Base-by-base conservation (phyloP, 306 rosid genomes). In the Mimosa bimucronata region DNA sequence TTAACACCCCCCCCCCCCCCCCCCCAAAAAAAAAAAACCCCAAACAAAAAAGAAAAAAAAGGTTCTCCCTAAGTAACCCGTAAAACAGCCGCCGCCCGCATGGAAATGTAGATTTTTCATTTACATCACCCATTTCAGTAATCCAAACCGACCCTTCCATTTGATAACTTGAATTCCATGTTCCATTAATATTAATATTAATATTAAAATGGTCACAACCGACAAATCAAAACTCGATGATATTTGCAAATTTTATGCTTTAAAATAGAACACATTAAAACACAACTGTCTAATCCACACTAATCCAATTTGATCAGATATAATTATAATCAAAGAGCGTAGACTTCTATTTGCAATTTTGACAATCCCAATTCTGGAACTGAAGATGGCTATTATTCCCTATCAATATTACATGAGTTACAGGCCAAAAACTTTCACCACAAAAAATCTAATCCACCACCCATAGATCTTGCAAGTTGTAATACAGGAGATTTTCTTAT, bases 401-500 rank as follows among this genome's bases (percentile, higher is more conserved):
- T 64, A 29, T 7, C 44, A 31, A 31, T 31, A 18, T 15, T 28
- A 1, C 34, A 62, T 4, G 67, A 29, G 10, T 19, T 14, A 29
- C 67, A 29, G 2, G 34, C 37, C 10, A 9, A 15, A 4, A 28
- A 61, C 38, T 11, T 29, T 5, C 3, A 14, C 67, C 67, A 62
- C 6, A 62, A 29, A 66, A 66, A 66, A 66, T 37, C 29, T 66
- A 5, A 3, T 10, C 9, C 25, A 21, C 19, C 50, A 68, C 40
- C 31, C 31, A 40, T 68, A 50, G 72, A 18, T 66, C 42, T 31
- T 37, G 46, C 3, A 19, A 19, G 41, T 34, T 37, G 15, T 37
- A 66, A 66, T 30, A 65, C 46, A 37, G n/a, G 26, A 65, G 70
- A 65, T 38, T 66, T 66, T 38, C 29, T 66, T 66, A 10, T 66